Conservation (phyloP, 805 yeast species). For the Zygoascus bituminiphila region DNA sequence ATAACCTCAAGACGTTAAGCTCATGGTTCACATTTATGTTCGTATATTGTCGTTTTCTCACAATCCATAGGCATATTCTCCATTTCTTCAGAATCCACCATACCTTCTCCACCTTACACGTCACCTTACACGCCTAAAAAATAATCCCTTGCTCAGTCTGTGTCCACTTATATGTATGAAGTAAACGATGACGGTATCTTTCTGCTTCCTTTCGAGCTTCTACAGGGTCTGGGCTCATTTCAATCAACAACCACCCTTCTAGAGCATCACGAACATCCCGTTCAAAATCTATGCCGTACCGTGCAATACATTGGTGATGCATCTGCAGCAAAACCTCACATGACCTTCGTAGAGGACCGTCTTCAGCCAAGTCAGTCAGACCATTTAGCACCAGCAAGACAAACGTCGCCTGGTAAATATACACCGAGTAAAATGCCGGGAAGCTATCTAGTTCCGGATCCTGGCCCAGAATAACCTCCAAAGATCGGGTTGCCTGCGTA, state of each 20-base stretch:
- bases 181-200: background rate
- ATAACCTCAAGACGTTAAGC: too few species aligned
- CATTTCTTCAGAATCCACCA: too few species aligned
- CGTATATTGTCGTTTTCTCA: too few species aligned
- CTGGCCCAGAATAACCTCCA: background rate
- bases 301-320: background rate
- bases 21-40: too few species aligned
- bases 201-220: background rate
- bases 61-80: too few species aligned
- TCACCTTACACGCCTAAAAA: background rate
- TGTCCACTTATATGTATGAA: background rate
- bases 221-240: background rate
- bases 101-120: too few species aligned
- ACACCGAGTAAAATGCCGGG: conserved; percentile 1
- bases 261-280: background rate
- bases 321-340: background rate
- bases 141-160: background rate
- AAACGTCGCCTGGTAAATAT: background rate
- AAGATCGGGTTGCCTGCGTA: background rate
- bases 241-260: background rate
- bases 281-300: background rate
- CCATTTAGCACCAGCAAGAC: background rate
- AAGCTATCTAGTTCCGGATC: background rate
- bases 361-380: background rate
- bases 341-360: background rate